Percentiles rank a stretch among this genome's conserved stretches.
Conservation (phyloP, 2,329 filamentous ascomycete genomes). For the Aspergillus quadricinctus region DNA sequence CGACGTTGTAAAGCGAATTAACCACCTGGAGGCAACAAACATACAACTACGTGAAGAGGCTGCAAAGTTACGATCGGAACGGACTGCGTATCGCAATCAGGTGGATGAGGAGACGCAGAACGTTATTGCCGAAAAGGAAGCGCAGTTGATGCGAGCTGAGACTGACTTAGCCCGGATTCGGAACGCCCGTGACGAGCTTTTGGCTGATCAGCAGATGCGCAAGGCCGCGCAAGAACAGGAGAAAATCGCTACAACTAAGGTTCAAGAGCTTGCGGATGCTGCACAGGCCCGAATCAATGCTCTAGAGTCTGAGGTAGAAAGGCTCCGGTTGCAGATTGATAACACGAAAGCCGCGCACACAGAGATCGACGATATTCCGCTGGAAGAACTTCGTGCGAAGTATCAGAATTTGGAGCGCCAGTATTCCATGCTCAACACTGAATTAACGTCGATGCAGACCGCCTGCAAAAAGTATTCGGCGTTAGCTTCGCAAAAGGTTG, state of each 20-base stretch:
- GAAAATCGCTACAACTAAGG: conserved; percentile 62
- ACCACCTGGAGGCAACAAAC: conserved; percentile 85
- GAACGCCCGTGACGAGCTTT: conserved; percentile 75
- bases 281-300: conserved; percentile 76
- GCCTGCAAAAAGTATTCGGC: conserved; percentile 87
- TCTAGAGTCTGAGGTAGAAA: conserved; percentile 75
- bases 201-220: conserved; percentile 74
- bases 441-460: conserved; percentile 82
- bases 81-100: conserved; percentile 74
- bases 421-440: conserved; percentile 77
- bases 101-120: conserved; percentile 75
- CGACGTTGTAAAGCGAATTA: conserved; percentile 86
- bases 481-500: conserved; percentile 79
- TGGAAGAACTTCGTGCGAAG: conserved; percentile 69
- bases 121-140: conserved; percentile 71
- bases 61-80: conserved; percentile 77
- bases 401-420: conserved; percentile 73
- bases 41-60: conserved; percentile 78
- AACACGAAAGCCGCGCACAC: conserved; percentile 39
- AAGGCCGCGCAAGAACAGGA: conserved; percentile 77
- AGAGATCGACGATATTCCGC: conserved; percentile 55
- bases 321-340: conserved; percentile 58
- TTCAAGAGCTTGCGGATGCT: conserved; percentile 74
- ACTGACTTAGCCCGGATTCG: conserved; percentile 82
- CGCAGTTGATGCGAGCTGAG: conserved; percentile 74